Conservation (phyloP, 1,284 basidiomycete species). For the Schizophyllum commune region DNA sequence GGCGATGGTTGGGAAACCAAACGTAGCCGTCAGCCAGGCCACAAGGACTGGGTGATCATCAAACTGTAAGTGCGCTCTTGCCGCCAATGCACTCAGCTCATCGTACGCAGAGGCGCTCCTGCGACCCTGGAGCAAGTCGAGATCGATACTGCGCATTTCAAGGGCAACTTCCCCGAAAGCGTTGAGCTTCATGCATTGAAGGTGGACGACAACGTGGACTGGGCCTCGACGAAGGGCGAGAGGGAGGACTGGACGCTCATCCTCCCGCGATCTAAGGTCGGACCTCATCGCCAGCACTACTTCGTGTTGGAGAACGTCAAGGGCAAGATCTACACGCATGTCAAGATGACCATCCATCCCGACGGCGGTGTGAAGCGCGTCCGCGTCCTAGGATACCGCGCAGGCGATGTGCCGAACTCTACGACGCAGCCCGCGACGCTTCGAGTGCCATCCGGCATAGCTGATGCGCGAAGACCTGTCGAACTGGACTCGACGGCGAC, state of each 20-base stretch:
- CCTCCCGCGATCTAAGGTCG: constrained; percentile 73
- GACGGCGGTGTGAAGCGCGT: constrained; percentile 96
- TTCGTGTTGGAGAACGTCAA: constrained; percentile 71
- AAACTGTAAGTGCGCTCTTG: constrained; percentile 57
- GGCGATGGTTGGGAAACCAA: constrained; percentile 99
- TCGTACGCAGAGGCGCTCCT: constrained; percentile 43
- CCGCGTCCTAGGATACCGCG: constrained; percentile 69
- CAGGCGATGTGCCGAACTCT: constrained; percentile 8
- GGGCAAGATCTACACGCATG: constrained; percentile 66
- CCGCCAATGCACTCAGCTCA: constrained; percentile 4
- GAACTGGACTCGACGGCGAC: constrained; percentile 16
- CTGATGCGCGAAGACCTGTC: background rate
- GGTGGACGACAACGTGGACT: constrained; percentile 35
- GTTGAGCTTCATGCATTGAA: constrained; percentile 73
- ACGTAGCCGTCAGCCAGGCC: constrained; percentile 70
- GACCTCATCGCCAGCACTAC: constrained; percentile 86
- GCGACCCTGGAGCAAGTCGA: constrained; percentile 76
- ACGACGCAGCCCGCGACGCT: background rate
- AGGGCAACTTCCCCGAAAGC: constrained; percentile 93
- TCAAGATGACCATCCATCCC: constrained; percentile 86
- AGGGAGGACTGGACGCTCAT: constrained; percentile 67
- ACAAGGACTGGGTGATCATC: constrained; percentile 90
- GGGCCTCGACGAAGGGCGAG: constrained; percentile 29
- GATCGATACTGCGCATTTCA: constrained; percentile 93
- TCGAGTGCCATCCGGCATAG: background rate